Percentiles rank a stretch among this genome's conserved stretches.
Evolutionary conservation across 2,329 filamentous ascomycete genomes (phyloP).

Genomic region (Acarospora socialis): DNA sequence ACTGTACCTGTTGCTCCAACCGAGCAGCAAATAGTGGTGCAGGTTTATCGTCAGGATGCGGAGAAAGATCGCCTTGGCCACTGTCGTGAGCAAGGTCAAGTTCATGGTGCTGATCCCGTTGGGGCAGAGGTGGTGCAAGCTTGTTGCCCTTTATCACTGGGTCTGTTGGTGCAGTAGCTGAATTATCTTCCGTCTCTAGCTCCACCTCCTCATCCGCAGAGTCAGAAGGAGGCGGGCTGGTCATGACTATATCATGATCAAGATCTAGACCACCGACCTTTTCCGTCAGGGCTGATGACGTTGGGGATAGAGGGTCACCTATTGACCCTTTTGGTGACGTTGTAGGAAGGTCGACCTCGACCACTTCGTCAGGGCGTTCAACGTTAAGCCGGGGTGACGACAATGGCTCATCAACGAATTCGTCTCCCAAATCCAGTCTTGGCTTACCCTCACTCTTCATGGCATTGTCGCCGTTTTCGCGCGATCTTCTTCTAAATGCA

Average conservation of each 20-base stretch:
- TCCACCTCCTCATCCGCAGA: slow-evolving; percentile 10
- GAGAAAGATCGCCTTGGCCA: slow-evolving; percentile 25
- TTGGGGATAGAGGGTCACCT: slow-evolving; percentile 33
- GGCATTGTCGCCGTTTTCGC: slow-evolving; percentile 14
- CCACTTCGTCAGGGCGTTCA: slow-evolving; percentile 3
- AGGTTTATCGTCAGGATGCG: slow-evolving; percentile 53
- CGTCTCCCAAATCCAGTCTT: slow-evolving; percentile 48
- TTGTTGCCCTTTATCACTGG: slow-evolving; percentile 5
- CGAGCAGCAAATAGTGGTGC: slow-evolving; percentile 47
- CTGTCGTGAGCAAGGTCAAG: slow-evolving; percentile 5
- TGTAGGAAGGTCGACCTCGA: slow-evolving; percentile 9
- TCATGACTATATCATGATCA: slow-evolving; percentile 41
- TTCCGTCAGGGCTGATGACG: slow-evolving; percentile 39
- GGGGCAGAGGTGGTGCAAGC: slow-evolving; percentile 8
- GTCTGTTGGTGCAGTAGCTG: no score
- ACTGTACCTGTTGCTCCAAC: slow-evolving; percentile 1
- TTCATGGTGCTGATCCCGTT: slow-evolving; percentile 12
- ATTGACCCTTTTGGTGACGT: slow-evolving; percentile 8
- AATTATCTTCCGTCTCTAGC: background rate
- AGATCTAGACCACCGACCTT: slow-evolving; percentile 44
- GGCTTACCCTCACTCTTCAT: slow-evolving; percentile 16
- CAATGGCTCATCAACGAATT: slow-evolving; percentile 66
- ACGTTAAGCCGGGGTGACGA: slow-evolving; percentile 41
- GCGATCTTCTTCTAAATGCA: slow-evolving; percentile 17
- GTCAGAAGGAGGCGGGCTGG: slow-evolving; percentile 21